Evolutionary conservation across 2,329 filamentous ascomycete genomes (phyloP).

Genomic region (Zopfia rhizophila): DNA sequence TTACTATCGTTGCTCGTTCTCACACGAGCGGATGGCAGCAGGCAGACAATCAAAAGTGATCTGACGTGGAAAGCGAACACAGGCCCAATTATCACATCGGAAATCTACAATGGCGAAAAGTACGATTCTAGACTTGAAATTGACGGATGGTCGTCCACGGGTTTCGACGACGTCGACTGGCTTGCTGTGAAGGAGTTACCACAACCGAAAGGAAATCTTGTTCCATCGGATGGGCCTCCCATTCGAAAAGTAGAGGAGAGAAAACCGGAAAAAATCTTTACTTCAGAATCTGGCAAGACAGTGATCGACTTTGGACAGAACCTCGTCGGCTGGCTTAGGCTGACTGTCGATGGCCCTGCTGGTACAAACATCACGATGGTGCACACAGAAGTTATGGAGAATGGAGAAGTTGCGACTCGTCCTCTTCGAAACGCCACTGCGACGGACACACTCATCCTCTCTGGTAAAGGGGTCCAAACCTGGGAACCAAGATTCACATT

Average conservation of each 20-base stretch:
- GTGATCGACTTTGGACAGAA: constrained; percentile 69
- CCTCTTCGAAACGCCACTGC: constrained; percentile 59
- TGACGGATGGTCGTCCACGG: constrained; percentile 22
- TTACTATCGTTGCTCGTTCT: constrained; percentile 54
- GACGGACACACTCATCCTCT: constrained; percentile 53
- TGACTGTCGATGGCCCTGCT: constrained; percentile 48
- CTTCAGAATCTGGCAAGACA: constrained; percentile 55
- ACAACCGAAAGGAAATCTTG: background rate
- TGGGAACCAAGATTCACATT: constrained; percentile 65
- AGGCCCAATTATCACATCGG: constrained; percentile 48
- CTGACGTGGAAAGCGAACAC: constrained; percentile 47
- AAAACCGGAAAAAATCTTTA: constrained; percentile 35
- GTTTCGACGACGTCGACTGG: constrained; percentile 19
- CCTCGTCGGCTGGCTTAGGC: constrained; percentile 60
- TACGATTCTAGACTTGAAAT: constrained; percentile 57
- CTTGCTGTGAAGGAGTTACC: background rate
- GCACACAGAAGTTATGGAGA: constrained; percentile 66
- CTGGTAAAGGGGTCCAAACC: constrained; percentile 33
- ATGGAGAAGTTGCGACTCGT: constrained; percentile 54
- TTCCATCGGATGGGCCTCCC: constrained; percentile 54
- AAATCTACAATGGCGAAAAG: constrained; percentile 65
- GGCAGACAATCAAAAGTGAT: constrained; percentile 46
- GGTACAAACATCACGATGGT: constrained; percentile 57
- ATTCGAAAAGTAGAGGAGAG: constrained; percentile 49
- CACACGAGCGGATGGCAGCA: constrained; percentile 46